Percentiles rank a stretch among this genome's conserved stretches.
These are phyloP conservation scores for Magnaporthiopsis poae DNA, from an alignment of 2,329 filamentous ascomycete genomes.

Conservation along the genomic window DNA sequence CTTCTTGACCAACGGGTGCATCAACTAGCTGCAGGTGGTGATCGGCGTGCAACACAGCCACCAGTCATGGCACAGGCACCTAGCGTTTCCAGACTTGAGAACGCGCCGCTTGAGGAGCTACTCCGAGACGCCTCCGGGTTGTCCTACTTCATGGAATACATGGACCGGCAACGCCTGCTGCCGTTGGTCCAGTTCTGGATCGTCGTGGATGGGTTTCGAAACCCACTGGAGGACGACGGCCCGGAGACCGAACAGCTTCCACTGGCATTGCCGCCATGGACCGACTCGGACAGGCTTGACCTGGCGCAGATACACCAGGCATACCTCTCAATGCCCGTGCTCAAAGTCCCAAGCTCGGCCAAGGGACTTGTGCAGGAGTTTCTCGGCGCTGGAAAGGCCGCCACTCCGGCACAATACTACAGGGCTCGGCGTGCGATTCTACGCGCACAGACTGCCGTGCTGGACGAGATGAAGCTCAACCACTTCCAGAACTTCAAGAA, in stretches of 20 bases:
- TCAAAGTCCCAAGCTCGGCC: conserved; percentile 63
- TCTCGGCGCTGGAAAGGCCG: conserved; percentile 64
- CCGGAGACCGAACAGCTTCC: conserved; percentile 59
- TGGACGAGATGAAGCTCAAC: conserved; percentile 73
- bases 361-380: conserved; percentile 66
- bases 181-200: conserved; percentile 94
- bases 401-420: conserved; percentile 72
- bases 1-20: conserved; percentile 83
- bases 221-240: conserved; percentile 80
- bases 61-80: conserved; percentile 19
- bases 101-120: conserved; percentile 72
- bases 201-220: conserved; percentile 90
- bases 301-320: conserved; percentile 84
- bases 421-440: conserved; percentile 73
- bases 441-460: conserved; percentile 67
- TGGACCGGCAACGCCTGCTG: conserved; percentile 85
- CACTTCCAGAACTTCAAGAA: conserved; percentile 81
- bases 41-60: conserved; percentile 27
- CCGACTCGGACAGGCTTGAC: conserved; percentile 74
- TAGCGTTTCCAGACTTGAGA: conserved; percentile 56
- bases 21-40: conserved; percentile 57
- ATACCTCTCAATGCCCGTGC: conserved; percentile 72
- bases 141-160: conserved; percentile 99
- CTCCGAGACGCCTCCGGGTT: conserved; percentile 80
- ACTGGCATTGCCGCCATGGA: conserved; percentile 58